Evolutionary conservation across 352 stramenopile genomes (phyloP), one percentile per base, ranked within the genome.

Genomic region (Phytophthora podocarpi): DNA sequence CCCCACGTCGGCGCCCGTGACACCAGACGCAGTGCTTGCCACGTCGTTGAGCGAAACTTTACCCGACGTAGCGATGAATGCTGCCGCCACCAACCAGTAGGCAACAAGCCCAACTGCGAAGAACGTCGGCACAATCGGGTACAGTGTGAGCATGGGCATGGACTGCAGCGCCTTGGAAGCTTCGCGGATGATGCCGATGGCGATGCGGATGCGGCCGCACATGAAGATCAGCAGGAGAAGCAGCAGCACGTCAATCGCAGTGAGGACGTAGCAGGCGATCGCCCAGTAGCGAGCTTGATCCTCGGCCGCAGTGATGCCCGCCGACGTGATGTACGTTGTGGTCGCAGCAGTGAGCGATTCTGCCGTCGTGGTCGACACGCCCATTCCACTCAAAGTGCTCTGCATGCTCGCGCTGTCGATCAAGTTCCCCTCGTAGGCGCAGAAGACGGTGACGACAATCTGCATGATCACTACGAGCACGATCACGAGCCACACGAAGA

Each of bases 181-280:
- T 63, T 96, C 87, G 9, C 82, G 77, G 49, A 97, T 93, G 66
- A 96, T 90, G 11, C 80, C 84, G 47, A 97, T 93, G 11, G 90
- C 88, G 31, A 96, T 87, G 43, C 74, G 71, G 49, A 97, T 96
- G 26, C 88, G 84, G 11, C 85, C 74, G 40, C 85, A 89, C 70
- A 96, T 82, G 68, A 91, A 91, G 36, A 95, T 72, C 34, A 94
- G 45, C 34, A 95, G 54, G 31, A 91, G 53, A 11, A 93, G 68
- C 30, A 93, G 59, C 43, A 83, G 40, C 7, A 89, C 58, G 45
- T 91, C 84, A 3, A 85, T 35, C 6, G 64, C 84, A 34, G 83
- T 92, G 50, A 92, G 74, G 21, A 90, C 77, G 63, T 93, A 91
- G 69, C 77, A 89, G 5, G 81, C 76, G 50, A 92, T 89, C 7